Evolutionary conservation across 768 basidiomycete genomes (phyloP), one percentile per base, ranked within the genome.

Genomic region (Auriscalpium vulgare): DNA sequence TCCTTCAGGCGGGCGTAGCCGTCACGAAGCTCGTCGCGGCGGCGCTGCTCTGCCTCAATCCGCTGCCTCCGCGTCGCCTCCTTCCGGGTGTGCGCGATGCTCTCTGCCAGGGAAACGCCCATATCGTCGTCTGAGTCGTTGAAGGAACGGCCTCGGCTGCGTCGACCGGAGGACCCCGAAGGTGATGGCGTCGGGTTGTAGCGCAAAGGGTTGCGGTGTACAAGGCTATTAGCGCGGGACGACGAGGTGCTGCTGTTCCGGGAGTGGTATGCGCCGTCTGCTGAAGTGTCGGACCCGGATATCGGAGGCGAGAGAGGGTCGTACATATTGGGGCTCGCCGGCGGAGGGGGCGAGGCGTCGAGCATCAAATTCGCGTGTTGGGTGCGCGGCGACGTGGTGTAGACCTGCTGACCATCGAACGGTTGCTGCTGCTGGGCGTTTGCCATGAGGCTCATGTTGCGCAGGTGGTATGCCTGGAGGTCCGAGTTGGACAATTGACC

Each of bases 1-100:
- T 92, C 90, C 72, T 91, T 91, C 70, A 95, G 75, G 66, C 87
- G 85, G 37, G 87, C 85, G 71, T 94, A 95, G 29, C 90, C 91
- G 65, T 95, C 91, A 58, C 92, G 80, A 58, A 94, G 78, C 71
- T 94, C 92, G 70, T 93, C 91, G 61, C 92, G 79, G 56, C 92
- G 78, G 47, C 91, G 77, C 74, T 94, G 88, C 70, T 92, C 89
- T n/a, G 89, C 90, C 73, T 92, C 88, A 55, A 92, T 91, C 53
- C 90, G 78, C 70, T 91, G 89, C 66, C 83, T 77, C 36, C 90
- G 76, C 9, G 90, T 92, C 19, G 88, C 88, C 72, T 92, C 89
- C 67, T 91, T 92, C 66, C 89, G 76, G 10, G 84, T 81, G 68
- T 84, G 80, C 7, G 88, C 89, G 55, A 90, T 76, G 59, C 82